Evolutionary conservation across 306 rosid species (phyloP), one percentile per base, ranked within the genome.

Genomic region (Boehmeria nivea): DNA sequence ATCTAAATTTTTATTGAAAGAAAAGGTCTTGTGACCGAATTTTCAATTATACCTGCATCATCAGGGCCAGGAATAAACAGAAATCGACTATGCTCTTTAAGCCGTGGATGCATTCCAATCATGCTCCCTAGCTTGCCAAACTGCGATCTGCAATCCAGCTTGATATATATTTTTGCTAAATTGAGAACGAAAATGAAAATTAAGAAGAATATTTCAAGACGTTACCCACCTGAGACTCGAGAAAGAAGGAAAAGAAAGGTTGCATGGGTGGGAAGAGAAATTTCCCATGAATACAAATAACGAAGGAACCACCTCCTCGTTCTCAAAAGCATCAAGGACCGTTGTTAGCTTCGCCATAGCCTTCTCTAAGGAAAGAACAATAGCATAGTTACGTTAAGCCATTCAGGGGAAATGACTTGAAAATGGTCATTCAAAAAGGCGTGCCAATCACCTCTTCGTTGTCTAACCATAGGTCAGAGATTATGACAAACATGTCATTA

Each of bases 51-150:
- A 91, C 96, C 94, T 80, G 91, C 76, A 73, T 87, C 98, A 64
- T 83, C 93, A 63, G 96, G 98, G 49, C 98, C 96, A 2, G 95
- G 96, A 70, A 91, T 87, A 75, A 91, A 91, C 20, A 91, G 78
- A 73, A 91, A 91, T 39, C 67, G 56, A 58, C 98, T 82, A 54
- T 75, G 61, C 83, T 84, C 86, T 63, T 51, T 76, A 38, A 84
- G 72, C 68, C 85, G 81, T 50, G 83, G 70, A 74, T 68, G 98
- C 59, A 79, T 78, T 31, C 79, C 94, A 58, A 91, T 80, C 74
- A 82, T 74, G 63, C 78, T 57, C 66, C 96, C 98, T 48, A 87
- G 89, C 75, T 75, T 80, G 39, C 91, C 98, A 66, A 91, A 91
- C 56, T 91, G 91, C 45, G 58, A 59, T 75, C 94, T 91, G 79